Percentiles rank a stretch among this genome's conserved stretches.
Evolutionary conservation across 2,329 filamentous ascomycete species (phyloP).

Genomic region (Arthrinium puccinioides): DNA sequence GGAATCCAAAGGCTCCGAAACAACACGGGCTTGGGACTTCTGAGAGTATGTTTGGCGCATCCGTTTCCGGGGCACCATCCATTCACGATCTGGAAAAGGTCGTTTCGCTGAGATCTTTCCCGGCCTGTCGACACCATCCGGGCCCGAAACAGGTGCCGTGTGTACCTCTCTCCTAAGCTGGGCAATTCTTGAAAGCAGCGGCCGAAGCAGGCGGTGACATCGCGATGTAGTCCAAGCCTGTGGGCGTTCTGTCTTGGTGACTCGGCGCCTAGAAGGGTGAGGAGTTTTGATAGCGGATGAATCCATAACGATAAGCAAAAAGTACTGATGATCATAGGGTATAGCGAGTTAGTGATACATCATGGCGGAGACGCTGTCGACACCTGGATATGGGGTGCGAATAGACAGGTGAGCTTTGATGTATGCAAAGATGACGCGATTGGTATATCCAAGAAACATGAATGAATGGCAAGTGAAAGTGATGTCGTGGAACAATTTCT

Average conservation of each 20-base stretch:
- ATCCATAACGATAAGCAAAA: not conserved
- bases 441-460: too few species aligned
- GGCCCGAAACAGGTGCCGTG: slow-evolving; percentile 6
- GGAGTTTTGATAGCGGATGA: slow-evolving; percentile 10
- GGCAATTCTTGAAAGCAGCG: slow-evolving; percentile 32
- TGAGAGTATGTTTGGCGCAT: slow-evolving; percentile 23
- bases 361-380: too few species aligned
- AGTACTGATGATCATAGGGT: too few species aligned
- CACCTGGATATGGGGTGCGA: too few species aligned
- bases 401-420: too few species aligned
- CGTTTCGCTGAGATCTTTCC: slow-evolving; percentile 7
- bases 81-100: slow-evolving; percentile 10
- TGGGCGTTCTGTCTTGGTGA: slow-evolving; percentile 9
- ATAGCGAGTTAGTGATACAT: too few species aligned
- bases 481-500: too few species aligned
- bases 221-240: slow-evolving; percentile 33
- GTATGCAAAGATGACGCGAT: too few species aligned
- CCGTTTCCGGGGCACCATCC: slow-evolving; percentile 19
- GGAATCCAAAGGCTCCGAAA: not conserved
- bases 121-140: slow-evolving; percentile 1
- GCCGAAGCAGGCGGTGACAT: slow-evolving; percentile 34
- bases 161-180: slow-evolving; percentile 27
- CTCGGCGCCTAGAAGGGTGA: slow-evolving; percentile 11
- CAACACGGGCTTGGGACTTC: slow-evolving; percentile 1
- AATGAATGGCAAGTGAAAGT: too few species aligned